phyloP scores from a whole-genome alignment of 2,329 filamentous ascomycete species.

The Aspergillus brunneoviolaceus region DNA sequence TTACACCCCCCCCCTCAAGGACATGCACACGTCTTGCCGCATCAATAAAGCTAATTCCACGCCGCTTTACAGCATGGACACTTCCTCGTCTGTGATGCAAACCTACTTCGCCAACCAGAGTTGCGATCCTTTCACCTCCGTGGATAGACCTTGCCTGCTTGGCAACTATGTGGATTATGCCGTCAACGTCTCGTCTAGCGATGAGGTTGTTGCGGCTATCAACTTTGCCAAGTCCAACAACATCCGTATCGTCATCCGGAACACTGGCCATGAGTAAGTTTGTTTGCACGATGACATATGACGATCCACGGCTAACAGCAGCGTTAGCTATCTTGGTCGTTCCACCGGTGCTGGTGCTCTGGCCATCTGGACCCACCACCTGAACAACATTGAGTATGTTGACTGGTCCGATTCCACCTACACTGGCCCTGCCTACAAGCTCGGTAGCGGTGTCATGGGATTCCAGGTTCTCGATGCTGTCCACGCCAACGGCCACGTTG shows the following conservation, averaged over 20 bases:
- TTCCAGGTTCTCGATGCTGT: conserved; percentile 51
- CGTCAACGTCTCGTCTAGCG: conserved; percentile 33
- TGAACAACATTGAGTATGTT: conserved; percentile 29
- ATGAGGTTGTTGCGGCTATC: conserved; percentile 30
- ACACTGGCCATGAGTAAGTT: conserved; percentile 44
- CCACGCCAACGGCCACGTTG: conserved; percentile 46
- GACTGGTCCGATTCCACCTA: conserved; percentile 47
- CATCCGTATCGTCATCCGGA: conserved; percentile 51
- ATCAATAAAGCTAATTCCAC: not conserved
- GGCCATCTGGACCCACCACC: conserved; percentile 35
- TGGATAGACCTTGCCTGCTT: conserved; percentile 24
- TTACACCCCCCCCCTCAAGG: conserved; percentile 5
- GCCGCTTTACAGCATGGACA: conserved; percentile 17
- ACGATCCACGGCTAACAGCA: not conserved
- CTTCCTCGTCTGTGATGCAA: conserved; percentile 35
- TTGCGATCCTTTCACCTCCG: conserved; percentile 32
- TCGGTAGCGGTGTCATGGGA: conserved; percentile 57
- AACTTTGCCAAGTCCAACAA: conserved; percentile 51
- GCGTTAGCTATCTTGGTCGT: conserved; percentile 48
- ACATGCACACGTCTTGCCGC: not conserved
- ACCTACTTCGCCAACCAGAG: conserved; percentile 33
- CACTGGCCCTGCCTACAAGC: conserved; percentile 51
- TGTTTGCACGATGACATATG: not conserved
- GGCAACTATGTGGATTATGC: conserved; percentile 36
- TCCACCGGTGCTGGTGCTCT: conserved; percentile 59